These are phyloP conservation scores for Alternaria incomplexa DNA, from an alignment of 2,329 filamentous ascomycete species.

Conservation along the genomic window DNA sequence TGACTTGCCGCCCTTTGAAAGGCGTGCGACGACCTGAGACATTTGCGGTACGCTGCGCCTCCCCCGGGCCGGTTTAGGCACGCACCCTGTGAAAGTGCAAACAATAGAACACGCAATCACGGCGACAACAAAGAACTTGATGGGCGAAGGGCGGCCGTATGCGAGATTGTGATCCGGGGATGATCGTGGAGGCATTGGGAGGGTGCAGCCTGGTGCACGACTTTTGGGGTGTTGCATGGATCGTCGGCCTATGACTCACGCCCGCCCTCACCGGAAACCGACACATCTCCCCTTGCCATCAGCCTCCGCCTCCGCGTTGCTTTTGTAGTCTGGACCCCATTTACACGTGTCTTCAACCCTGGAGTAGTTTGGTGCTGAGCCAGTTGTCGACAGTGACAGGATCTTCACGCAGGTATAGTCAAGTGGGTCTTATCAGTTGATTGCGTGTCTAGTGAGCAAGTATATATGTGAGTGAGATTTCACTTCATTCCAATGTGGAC, in stretches of 20 bases:
- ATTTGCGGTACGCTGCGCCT: conserved; percentile 24
- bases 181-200: not conserved
- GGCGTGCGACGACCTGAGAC: conserved; percentile 27
- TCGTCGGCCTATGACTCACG: conserved; percentile 33
- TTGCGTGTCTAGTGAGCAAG: not conserved
- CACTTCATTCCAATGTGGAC: not conserved
- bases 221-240: conserved; percentile 12
- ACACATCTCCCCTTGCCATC: conserved; percentile 21
- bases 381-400: not conserved
- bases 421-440: not conserved
- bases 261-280: conserved; percentile 23
- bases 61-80: conserved; percentile 5
- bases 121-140: conserved; percentile 5
- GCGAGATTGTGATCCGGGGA: conserved; percentile 4
- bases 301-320: conserved; percentile 1
- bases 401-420: not conserved
- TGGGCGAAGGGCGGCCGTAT: conserved; percentile 5
- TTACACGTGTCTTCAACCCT: not conserved
- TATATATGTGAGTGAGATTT: not conserved
- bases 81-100: conserved; percentile 3
- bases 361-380: not conserved
- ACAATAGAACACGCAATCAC: conserved; percentile 9
- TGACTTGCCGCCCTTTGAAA: conserved; percentile 22
- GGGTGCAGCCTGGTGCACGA: conserved; percentile 17
- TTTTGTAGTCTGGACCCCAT: not conserved